Evolutionary conservation across 768 basidiomycete genomes (phyloP), one percentile per base, ranked within the genome.

Genomic region (Leccinum olivaceopallidum): DNA sequence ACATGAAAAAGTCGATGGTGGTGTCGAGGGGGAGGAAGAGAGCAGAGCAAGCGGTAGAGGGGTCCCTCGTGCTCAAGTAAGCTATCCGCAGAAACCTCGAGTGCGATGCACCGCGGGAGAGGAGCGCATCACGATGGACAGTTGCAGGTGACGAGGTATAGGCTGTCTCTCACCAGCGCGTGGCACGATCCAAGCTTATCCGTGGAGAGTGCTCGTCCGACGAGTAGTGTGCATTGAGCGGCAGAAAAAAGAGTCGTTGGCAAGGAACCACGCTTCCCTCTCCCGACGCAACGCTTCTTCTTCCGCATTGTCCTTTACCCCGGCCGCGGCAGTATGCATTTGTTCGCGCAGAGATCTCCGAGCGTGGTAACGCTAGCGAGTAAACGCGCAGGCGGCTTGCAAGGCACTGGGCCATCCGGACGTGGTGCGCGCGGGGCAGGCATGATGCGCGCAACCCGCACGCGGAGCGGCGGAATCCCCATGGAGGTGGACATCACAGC

Each of bases 71-170:
- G 55, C 60, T 65, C 63, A 16, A 64, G 59, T 63, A 53, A 26
- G 70, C 69, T 59, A 70, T 69, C 13, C 69, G 63, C 34, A 72
- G 53, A 53, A 72, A 69, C 55, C 71, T 44, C 48, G 71, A 72
- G 60, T 60, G 69, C 10, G 67, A 71, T 30, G 71, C 71, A 42
- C 71, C 71, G 39, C 65, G 63, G 4, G 63, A 59, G 55, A 70
- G 63, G 2, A 67, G 70, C 39, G 63, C 70, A 24, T 71, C 37
- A 34, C 65, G n/a, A n/a, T 56, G 52, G 1, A 57, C 60, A 5
- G 63, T 34, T 18, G 54, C 68, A 73, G n/a, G 47, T 26, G 56
- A 64, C 64, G 53, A 52, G 3, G 64, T 44, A n/a, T 66, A 58
- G 44, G 60, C 30, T 1, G 61, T 62, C 54, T 60, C 61, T 59